Evolutionary conservation across 2,329 filamentous ascomycete species (phyloP).

Genomic region (Juglanconis juglandina): DNA sequence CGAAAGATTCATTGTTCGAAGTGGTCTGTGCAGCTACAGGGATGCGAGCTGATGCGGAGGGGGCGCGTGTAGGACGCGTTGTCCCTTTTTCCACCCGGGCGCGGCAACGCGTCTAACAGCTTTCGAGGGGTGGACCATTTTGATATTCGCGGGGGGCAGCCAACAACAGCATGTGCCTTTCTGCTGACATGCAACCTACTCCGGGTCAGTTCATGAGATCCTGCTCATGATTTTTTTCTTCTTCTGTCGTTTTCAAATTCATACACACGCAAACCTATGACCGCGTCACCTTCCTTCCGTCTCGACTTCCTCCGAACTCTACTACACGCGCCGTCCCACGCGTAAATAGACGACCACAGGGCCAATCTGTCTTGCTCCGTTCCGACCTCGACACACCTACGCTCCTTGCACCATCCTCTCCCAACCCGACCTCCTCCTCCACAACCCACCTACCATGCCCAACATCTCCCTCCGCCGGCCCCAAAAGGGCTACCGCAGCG

Average conservation of each 20-base stretch:
- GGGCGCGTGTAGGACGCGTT: constrained; percentile 17
- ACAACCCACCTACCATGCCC: constrained; percentile 44
- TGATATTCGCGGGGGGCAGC: constrained; percentile 6
- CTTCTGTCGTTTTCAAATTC: neutral
- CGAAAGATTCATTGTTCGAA: neutral
- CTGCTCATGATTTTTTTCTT: constrained; percentile 2
- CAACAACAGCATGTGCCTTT: constrained; percentile 10
- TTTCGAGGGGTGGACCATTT: constrained; percentile 8
- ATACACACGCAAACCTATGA: neutral
- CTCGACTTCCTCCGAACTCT: neutral
- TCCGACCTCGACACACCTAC: neutral
- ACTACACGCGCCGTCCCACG: neutral
- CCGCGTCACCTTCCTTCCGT: neutral
- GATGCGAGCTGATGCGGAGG: constrained; percentile 8
- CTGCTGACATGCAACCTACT: constrained; percentile 1
- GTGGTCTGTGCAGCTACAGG: constrained; percentile 16
- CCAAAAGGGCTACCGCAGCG: constrained; percentile 63
- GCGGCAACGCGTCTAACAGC: constrained; percentile 17
- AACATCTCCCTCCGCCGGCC: constrained; percentile 59
- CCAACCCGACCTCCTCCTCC: neutral
- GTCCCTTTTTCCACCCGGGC: neutral
- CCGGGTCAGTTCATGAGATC: neutral
- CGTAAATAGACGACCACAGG: neutral
- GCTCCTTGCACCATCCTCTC: neutral
- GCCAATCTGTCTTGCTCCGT: neutral